Percentiles rank a stretch among this genome's conserved stretches.
phyloP scores from a whole-genome alignment of 2,329 filamentous ascomycete genomes.

The Diaporthe eres region DNA sequence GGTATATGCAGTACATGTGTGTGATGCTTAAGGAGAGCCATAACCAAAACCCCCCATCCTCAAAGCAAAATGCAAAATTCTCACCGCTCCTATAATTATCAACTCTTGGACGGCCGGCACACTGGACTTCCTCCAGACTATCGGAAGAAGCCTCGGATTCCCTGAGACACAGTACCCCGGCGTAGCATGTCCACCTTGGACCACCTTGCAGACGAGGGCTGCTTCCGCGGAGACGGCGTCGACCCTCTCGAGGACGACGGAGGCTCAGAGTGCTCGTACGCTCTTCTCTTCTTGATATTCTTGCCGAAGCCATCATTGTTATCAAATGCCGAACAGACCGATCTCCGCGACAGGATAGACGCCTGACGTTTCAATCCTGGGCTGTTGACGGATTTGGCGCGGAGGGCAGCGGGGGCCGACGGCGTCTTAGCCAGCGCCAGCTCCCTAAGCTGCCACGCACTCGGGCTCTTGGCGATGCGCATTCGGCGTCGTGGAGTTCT shows the following conservation, averaged over 20 bases:
- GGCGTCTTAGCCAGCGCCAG: constrained; percentile 12
- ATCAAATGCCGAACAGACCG: constrained; percentile 36
- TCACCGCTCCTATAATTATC: background rate
- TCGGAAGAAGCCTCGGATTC: constrained; percentile 61
- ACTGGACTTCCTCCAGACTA: constrained; percentile 44
- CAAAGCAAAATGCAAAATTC: background rate
- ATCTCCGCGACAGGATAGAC: constrained; percentile 42
- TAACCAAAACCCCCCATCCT: background rate
- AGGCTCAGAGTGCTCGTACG: constrained; percentile 1
- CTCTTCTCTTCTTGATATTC: constrained; percentile 20
- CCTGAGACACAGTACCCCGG: constrained; percentile 55
- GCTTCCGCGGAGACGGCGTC: constrained; percentile 44
- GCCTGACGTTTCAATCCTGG: constrained; percentile 44
- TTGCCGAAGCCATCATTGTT: constrained; percentile 1
- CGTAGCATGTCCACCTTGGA: constrained; percentile 54
- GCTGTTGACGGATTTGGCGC: constrained; percentile 45
- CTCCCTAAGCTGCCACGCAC: constrained; percentile 37
- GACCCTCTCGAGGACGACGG: constrained; percentile 43
- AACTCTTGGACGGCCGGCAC: constrained; percentile 14
- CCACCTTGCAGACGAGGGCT: constrained; percentile 52
- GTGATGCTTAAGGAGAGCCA: background rate
- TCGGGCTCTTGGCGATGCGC: constrained; percentile 40
- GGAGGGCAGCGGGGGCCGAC: constrained; percentile 38
- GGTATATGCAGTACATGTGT: constrained; percentile 34
- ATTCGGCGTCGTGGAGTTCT: constrained; percentile 25